Evolutionary conservation across 495 filamentous ascomycete species (phyloP).

Genomic region (Penicillium goetzii): DNA sequence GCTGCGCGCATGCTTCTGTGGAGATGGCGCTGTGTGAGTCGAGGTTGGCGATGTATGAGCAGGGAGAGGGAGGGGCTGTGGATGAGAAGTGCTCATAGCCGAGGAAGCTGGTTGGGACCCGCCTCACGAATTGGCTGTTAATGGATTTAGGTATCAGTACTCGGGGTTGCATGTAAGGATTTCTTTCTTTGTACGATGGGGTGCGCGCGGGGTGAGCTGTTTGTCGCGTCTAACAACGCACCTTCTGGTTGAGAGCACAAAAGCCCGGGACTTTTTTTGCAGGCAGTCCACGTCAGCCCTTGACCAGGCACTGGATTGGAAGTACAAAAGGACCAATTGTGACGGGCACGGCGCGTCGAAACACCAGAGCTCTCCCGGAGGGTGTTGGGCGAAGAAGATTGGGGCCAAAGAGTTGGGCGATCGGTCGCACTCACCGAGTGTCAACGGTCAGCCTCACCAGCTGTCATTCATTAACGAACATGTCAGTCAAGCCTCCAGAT

Average conservation of each 20-base stretch:
- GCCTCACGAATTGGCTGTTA: conserved; percentile 35
- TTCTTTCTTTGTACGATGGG: conserved; percentile 1
- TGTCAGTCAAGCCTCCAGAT: conserved; percentile 20
- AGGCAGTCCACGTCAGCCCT: conserved; percentile 19
- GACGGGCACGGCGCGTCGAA: conserved; percentile 26
- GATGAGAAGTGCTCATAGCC: conserved; percentile 50
- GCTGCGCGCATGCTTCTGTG: conserved; percentile 41
- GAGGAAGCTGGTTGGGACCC: conserved; percentile 41
- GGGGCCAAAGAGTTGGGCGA: conserved; percentile 18
- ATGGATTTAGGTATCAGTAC: conserved; percentile 30
- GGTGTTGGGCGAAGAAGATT: conserved; percentile 25
- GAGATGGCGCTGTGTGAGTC: conserved; percentile 33
- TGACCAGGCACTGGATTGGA: conserved; percentile 4
- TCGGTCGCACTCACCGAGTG: conserved; percentile 38
- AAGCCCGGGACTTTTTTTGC: conserved; percentile 22
- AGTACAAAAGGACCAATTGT: conserved; percentile 10
- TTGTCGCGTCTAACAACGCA: conserved; percentile 25
- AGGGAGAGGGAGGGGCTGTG: conserved; percentile 41
- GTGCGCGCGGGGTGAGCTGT: conserved; percentile 13
- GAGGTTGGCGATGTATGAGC: conserved; percentile 40
- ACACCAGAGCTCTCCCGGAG: conserved; percentile 29
- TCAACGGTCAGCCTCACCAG: conserved; percentile 29
- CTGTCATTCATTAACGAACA: conserved; percentile 13
- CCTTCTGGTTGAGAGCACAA: conserved; percentile 22
- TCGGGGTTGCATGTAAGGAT: conserved; percentile 1